Base-by-base conservation (phyloP, 148 eudicot genomes). In the Beta vulgaris region DNA sequence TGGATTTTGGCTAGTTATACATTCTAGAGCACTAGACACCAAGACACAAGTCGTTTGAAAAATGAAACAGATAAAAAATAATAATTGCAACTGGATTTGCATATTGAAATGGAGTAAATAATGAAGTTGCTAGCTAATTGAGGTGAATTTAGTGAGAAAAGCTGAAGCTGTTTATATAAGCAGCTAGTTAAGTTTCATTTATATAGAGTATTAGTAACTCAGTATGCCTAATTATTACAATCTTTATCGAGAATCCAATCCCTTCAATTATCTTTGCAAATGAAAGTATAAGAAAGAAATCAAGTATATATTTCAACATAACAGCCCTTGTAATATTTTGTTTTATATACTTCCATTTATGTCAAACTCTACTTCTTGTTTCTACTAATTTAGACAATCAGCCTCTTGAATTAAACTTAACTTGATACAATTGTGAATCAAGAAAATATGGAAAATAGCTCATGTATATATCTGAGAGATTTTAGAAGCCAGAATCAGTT, bases 11-110 rank as follows among this genome's bases (percentile, higher is more conserved):
- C 32, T 77, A 34, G 1, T 31, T 48, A 49, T 46, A 18, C 76
- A 78, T 6, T 78, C 70, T 65, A 39, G 5, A 16, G 71, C 64
- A 16, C 35, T 29, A 28, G 40, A 66, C 10, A 61, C 19, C 19
- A 19, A 10, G 23, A 73, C 32, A 28, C 58, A 32, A 44, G 16
- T 16, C 2, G 21, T 44, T 44, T 61, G 69, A 13, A 26, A 32
- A 19, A 15, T 15, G 4, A 58, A 40, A 53, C 16, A 40, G 11
- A 39, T 1, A 4, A 37, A 40, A 13, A 60, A 3, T 6, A 73
- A 21, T 13, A 69, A 32, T 28, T 28, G 73, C 59, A 49, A 49
- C 28, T 13, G 9, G 21, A 26, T 18, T 43, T 40, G 14, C 71
- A 42, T 67, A 10, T 14, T 67, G 23, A 10, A 13, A 14, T 14